Percentiles rank a stretch among this genome's conserved stretches.
phyloP scores from a whole-genome alignment of 371 early-diverging fungal species.

The Apophysomyces ossiformis region DNA sequence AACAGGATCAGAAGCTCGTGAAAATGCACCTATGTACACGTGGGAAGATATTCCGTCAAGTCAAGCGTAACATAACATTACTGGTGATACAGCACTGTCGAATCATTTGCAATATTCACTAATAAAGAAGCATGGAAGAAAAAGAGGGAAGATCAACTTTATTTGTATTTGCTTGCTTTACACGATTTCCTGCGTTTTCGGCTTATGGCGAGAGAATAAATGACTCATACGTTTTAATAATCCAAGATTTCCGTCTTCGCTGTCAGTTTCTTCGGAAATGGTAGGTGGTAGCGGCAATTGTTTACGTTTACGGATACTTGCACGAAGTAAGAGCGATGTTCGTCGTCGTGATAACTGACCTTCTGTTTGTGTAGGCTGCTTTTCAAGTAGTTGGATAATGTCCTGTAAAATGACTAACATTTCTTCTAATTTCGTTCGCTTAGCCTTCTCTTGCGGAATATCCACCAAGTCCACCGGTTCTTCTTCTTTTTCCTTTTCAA shows the following conservation, averaged over 20 bases:
- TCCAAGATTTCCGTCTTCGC: background rate
- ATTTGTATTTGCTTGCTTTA: background rate
- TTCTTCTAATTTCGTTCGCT: background rate
- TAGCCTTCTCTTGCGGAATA: background rate
- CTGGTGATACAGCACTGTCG: no score
- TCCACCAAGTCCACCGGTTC: background rate
- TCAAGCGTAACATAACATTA: background rate
- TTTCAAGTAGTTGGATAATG: background rate
- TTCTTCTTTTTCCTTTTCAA: constrained; percentile 1
- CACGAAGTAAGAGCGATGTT: background rate
- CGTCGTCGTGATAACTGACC: background rate
- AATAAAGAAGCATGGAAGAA: background rate
- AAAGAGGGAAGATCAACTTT: background rate
- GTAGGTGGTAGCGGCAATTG: background rate
- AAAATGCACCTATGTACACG: background rate
- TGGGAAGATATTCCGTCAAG: no score
- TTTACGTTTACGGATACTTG: background rate
- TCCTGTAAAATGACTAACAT: background rate
- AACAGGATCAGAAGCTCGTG: background rate
- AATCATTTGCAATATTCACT: no score
- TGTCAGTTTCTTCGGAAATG: background rate
- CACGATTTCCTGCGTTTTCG: background rate
- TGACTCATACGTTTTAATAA: background rate
- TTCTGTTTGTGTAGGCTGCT: background rate
- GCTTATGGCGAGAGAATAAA: background rate